A percentile compares a stretch with the other conserved stretches of the same genome.
These are phyloP conservation scores for Fomitopsis pinicola DNA, from an alignment of 1,284 basidiomycete species.

Conservation along the genomic window DNA sequence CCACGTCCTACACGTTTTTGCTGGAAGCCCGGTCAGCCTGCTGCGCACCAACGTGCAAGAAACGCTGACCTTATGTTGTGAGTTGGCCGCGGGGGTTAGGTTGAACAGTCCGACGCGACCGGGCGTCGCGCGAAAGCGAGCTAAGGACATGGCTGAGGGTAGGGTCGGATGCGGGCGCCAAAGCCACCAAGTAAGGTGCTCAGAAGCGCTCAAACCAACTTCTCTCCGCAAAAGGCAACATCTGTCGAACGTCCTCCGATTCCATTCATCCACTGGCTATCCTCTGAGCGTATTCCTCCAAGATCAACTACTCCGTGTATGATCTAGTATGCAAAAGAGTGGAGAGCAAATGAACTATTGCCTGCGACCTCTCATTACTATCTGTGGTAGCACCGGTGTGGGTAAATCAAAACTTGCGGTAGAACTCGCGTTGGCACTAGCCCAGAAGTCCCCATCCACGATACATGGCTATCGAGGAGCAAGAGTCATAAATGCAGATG, in stretches of 20 bases:
- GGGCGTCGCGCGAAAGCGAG: slow-evolving; percentile 17
- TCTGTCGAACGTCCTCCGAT: neutral
- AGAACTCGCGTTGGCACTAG: slow-evolving; percentile 71
- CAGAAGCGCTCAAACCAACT: neutral
- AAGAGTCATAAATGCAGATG: slow-evolving; percentile 90
- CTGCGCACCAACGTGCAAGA: neutral
- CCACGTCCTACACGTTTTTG: slow-evolving; percentile 94
- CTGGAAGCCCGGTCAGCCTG: slow-evolving; percentile 34
- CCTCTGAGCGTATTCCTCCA: neutral
- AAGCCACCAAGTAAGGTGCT: neutral
- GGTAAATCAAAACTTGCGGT: slow-evolving; percentile 95
- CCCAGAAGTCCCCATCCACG: slow-evolving; percentile 20
- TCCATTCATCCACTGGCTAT: neutral
- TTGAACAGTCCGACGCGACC: slow-evolving; percentile 33
- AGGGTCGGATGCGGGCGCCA: neutral
- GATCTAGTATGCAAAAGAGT: neutral
- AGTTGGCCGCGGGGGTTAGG: slow-evolving; percentile 55
- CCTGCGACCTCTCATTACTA: slow-evolving; percentile 66
- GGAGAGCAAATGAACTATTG: slow-evolving; percentile 12
- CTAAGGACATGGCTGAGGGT: slow-evolving; percentile 3
- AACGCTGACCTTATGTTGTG: slow-evolving; percentile 53
- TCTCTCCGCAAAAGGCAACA: neutral
- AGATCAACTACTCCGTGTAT: neutral
- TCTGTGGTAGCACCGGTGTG: slow-evolving; percentile 95
- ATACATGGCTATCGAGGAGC: slow-evolving; percentile 51